Conservation (phyloP, 345 rosid genomes). For the Arabidopsis arenosa region DNA sequence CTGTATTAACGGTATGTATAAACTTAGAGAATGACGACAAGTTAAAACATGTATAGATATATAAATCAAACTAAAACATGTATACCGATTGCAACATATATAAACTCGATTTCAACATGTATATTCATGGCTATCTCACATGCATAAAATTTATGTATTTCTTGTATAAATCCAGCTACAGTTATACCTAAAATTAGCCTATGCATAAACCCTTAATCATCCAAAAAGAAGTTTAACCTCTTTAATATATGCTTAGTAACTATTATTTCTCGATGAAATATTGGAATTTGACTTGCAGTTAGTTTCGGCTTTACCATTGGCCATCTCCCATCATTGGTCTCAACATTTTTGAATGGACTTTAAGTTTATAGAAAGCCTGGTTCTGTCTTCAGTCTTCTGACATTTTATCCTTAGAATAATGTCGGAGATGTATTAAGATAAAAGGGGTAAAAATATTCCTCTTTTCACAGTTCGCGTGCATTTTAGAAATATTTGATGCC, state of each 20-base stretch:
- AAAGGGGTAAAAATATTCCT: neutral
- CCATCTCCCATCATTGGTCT: neutral
- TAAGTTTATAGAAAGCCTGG: slow-evolving; percentile 1
- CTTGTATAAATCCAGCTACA: neutral
- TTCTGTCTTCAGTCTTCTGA: slow-evolving; percentile 3
- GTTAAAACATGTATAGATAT: no score
- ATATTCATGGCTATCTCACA: no score
- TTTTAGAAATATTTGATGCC: slow-evolving; percentile 12
- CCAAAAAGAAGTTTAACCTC: neutral
- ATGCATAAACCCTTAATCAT: neutral
- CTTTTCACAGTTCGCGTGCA: slow-evolving; percentile 22
- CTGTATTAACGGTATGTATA: no score
- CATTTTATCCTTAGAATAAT: neutral
- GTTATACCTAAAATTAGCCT: no score
- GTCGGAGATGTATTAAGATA: neutral
- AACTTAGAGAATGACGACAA: no score
- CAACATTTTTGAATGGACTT: neutral
- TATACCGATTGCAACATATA: no score
- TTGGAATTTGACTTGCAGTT: neutral
- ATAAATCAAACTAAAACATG: no score
- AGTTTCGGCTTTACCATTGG: neutral
- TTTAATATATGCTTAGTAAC: neutral
- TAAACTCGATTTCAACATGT: no score
- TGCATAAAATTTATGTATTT: no score
- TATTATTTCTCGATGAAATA: neutral